A percentile compares a stretch with the other conserved stretches of the same genome.
Evolutionary conservation across 2,329 filamentous ascomycete species (phyloP).

Genomic region (Colletotrichum sp.): DNA sequence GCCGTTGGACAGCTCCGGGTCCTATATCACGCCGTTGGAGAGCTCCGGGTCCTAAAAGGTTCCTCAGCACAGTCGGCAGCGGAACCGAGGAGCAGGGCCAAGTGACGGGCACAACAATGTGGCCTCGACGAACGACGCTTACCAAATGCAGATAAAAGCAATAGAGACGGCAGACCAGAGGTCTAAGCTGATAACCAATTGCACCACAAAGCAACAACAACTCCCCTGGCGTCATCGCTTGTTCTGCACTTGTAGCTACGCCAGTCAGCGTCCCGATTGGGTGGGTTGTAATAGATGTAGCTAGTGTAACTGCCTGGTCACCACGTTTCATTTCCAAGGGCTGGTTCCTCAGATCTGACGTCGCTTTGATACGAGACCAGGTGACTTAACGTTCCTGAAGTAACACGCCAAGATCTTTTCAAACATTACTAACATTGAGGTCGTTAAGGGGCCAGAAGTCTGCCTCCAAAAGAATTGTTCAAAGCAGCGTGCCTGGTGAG

Average conservation of each 20-base stretch:
- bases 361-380: not conserved
- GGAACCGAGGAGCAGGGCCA: too few species aligned
- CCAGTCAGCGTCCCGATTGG: not conserved
- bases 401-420: not conserved
- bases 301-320: not conserved
- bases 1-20: too few species aligned
- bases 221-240: not conserved
- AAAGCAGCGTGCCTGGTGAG: not conserved
- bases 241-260: not conserved
- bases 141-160: not conserved
- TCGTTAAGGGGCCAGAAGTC: too few species aligned
- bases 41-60: too few species aligned
- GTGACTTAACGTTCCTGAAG: not conserved
- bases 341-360: not conserved
- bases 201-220: not conserved
- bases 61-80: too few species aligned
- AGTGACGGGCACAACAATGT: too few species aligned
- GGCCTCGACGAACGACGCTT: not conserved
- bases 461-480: accelerated
- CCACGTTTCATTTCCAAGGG: not conserved
- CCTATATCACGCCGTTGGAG: too few species aligned
- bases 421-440: accelerated
- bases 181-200: not conserved
- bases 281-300: not conserved
- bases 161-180: not conserved